A percentile compares a stretch with the other conserved stretches of the same genome.
Conservation (phyloP, 78 protist species). For the Protostelium mycophagum region DNA sequence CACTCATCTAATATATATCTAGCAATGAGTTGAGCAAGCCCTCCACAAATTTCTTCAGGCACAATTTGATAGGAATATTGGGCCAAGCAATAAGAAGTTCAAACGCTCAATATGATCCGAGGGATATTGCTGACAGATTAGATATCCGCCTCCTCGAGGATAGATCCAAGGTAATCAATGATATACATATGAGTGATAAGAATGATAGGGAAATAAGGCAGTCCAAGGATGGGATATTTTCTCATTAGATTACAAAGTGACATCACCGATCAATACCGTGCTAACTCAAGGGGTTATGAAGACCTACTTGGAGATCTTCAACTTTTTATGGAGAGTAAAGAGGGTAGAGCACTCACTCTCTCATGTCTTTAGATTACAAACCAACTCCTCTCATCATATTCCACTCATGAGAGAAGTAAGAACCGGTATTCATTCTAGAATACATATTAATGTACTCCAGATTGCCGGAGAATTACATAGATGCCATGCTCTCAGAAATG, state of each 20-base stretch:
- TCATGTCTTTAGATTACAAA: constrained; percentile 22
- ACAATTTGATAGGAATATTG: constrained; percentile 35
- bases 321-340: constrained; percentile 56
- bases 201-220: neutral
- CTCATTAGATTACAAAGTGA: constrained; percentile 60
- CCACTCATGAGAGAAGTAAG: neutral
- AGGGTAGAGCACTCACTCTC: constrained; percentile 59
- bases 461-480: constrained; percentile 1
- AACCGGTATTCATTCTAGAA: neutral
- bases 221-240: constrained; percentile 76
- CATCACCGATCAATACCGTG: constrained; percentile 50
- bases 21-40: constrained; percentile 45
- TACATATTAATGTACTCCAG: neutral
- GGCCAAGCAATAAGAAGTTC: constrained; percentile 47
- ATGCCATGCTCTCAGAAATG: constrained; percentile 36
- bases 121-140: constrained; percentile 33
- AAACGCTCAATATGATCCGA: constrained; percentile 29
- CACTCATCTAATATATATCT: neutral
- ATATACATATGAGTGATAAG: neutral
- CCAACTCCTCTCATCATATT: too few species aligned
- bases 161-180: too few species aligned
- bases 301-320: constrained; percentile 23
- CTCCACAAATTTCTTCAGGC: constrained; percentile 25
- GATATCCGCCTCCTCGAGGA: constrained; percentile 46
- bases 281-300: constrained; percentile 20